Conservation (phyloP, 176 grass and related monocot species). For the Juncus effusus region DNA sequence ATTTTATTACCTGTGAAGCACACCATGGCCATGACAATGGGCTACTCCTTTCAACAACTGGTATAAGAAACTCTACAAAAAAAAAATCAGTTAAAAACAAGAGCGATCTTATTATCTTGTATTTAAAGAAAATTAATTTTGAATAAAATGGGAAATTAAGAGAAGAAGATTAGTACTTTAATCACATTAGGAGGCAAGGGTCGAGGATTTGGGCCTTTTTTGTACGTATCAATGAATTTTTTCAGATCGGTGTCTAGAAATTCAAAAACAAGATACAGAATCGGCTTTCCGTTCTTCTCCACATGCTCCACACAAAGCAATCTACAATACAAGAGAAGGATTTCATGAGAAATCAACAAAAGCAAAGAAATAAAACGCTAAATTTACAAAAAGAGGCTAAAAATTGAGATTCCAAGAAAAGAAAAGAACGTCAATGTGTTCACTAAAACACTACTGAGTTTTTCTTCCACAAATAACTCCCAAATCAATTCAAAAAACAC, state of each 20-base stretch:
- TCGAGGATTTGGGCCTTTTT: conserved; percentile 37
- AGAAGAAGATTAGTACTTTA: conserved; percentile 30
- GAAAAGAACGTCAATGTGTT: neutral
- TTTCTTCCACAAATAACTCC: neutral
- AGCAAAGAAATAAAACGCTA: neutral
- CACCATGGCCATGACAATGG: conserved; percentile 84
- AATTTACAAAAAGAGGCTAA: neutral
- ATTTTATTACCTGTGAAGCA: conserved; percentile 76
- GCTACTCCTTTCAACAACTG: conserved; percentile 93
- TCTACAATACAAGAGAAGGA: conserved; percentile 15
- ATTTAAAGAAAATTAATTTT: neutral
- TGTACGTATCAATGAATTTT: conserved; percentile 72
- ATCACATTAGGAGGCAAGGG: conserved; percentile 53
- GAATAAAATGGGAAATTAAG: neutral
- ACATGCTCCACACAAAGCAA: conserved; percentile 78
- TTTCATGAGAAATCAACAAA: neutral
- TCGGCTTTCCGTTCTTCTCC: conserved; percentile 57
- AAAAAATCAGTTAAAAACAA: conserved; percentile 14
- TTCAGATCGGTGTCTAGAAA: conserved; percentile 89
- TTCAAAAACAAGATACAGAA: conserved; percentile 94
- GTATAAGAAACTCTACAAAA: conserved; percentile 64
- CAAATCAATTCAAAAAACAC: too few species aligned
- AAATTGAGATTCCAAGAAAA: neutral
- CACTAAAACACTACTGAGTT: neutral
- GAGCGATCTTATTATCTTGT: neutral